phyloP scores from a whole-genome alignment of 495 filamentous ascomycete species.

The Pyronema domesticum region DNA sequence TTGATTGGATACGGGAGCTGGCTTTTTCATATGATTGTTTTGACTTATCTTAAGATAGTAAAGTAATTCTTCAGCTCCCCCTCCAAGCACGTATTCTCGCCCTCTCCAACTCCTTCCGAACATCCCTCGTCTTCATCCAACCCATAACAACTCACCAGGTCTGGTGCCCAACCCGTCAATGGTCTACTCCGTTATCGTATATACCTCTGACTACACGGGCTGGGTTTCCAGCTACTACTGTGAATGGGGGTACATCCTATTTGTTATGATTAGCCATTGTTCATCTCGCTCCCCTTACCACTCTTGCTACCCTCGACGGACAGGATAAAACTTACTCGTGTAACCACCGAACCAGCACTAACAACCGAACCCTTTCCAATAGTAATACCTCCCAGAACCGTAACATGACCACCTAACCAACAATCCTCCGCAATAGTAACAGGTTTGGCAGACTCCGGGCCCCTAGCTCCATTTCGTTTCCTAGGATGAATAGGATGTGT shows the following conservation, averaged over 20 bases:
- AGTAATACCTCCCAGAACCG: too few species aligned
- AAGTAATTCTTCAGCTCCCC: too few species aligned
- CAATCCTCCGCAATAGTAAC: slow-evolving; percentile 78
- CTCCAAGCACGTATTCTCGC: too few species aligned
- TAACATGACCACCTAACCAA: slow-evolving; percentile 71
- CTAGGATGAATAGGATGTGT: slow-evolving; percentile 61
- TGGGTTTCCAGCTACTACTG: slow-evolving; percentile 45
- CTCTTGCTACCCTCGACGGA: slow-evolving; percentile 60
- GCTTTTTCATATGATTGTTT: too few species aligned
- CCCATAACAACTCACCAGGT: slow-evolving; percentile 20
- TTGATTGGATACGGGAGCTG: too few species aligned
- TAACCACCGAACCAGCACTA: too few species aligned
- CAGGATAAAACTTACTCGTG: too few species aligned
- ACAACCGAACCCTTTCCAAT: too few species aligned
- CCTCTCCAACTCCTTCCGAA: too few species aligned
- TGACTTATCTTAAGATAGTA: too few species aligned
- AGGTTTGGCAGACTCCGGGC: slow-evolving; percentile 49
- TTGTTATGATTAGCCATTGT: slow-evolving; percentile 1
- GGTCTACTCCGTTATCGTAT: slow-evolving; percentile 24
- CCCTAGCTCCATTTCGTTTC: slow-evolving; percentile 53
- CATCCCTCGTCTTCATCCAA: too few species aligned
- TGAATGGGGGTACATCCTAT: slow-evolving; percentile 44
- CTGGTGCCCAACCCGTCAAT: slow-evolving; percentile 19
- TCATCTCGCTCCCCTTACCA: slow-evolving; percentile 44
- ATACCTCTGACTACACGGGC: slow-evolving; percentile 40